phyloP scores from a whole-genome alignment of 768 basidiomycete genomes.

The Phaeotremella fagi region DNA sequence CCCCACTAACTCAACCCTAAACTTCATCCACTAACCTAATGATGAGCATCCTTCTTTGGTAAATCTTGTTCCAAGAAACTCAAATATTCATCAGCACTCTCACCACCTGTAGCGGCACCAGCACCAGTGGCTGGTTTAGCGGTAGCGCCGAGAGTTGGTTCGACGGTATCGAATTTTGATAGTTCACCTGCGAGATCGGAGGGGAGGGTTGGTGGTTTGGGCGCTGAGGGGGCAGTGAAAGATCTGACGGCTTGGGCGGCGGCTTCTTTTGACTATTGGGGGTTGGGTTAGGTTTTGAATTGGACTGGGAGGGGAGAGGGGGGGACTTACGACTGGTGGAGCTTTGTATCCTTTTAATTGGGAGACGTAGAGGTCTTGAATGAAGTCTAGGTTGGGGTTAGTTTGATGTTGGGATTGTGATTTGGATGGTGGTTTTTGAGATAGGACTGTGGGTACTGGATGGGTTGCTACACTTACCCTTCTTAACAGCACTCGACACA shows the following conservation, averaged over 20 bases:
- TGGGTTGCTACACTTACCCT: constrained; percentile 49
- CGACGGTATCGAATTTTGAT: constrained; percentile 70
- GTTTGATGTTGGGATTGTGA: no score
- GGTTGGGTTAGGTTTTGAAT: not conserved
- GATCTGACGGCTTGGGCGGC: constrained; percentile 81
- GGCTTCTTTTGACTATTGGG: constrained; percentile 73
- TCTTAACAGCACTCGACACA: constrained; percentile 43
- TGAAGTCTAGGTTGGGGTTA: no score
- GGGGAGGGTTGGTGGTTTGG: constrained; percentile 70
- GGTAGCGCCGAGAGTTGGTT: constrained; percentile 56
- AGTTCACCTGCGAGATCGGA: constrained; percentile 82
- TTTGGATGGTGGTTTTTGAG: no score
- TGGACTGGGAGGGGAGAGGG: not conserved
- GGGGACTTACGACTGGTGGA: constrained; percentile 59
- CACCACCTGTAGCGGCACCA: constrained; percentile 47
- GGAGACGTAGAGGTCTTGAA: constrained; percentile 86
- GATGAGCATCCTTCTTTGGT: constrained; percentile 62
- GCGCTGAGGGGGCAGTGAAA: constrained; percentile 69
- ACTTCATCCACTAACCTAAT: constrained; percentile 35
- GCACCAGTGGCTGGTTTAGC: constrained; percentile 45
- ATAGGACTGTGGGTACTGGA: no score
- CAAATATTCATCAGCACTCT: constrained; percentile 73
- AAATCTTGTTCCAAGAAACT: constrained; percentile 75
- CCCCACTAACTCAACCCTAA: not conserved
- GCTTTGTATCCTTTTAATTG: constrained; percentile 89